These are phyloP conservation scores for Akanthomyces uredinophilus DNA, from an alignment of 2,329 filamentous ascomycete genomes.

Conservation along the genomic window DNA sequence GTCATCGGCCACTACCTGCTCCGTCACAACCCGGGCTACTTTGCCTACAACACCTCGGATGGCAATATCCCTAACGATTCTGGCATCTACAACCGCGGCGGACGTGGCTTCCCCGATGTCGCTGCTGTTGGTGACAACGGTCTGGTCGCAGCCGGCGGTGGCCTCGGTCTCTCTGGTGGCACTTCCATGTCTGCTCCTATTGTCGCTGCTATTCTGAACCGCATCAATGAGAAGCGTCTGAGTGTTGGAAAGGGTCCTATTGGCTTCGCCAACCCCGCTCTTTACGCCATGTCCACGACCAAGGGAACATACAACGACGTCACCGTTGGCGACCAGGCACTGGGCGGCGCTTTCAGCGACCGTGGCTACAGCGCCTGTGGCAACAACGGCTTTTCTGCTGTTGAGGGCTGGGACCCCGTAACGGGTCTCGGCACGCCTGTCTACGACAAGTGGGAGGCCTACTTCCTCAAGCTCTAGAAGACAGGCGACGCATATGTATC, in stretches of 20 bases:
- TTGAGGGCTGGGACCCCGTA: constrained; percentile 24
- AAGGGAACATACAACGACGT: constrained; percentile 21
- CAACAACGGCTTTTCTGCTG: constrained; percentile 23
- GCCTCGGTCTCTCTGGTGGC: constrained; percentile 40
- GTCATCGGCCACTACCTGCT: constrained; percentile 36
- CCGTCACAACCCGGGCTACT: constrained; percentile 16
- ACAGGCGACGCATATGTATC: not conserved
- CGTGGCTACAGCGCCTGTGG: constrained; percentile 20
- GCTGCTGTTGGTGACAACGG: constrained; percentile 39
- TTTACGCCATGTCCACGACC: constrained; percentile 18
- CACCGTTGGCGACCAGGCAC: constrained; percentile 20
- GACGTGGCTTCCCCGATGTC: constrained; percentile 40
- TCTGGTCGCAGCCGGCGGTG: constrained; percentile 38
- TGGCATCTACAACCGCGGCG: constrained; percentile 38
- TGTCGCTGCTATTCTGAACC: constrained; percentile 18
- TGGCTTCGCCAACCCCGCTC: constrained; percentile 32
- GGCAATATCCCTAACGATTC: constrained; percentile 30
- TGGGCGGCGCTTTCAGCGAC: constrained; percentile 2
- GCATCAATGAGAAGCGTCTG: constrained; percentile 33
- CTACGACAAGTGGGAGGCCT: constrained; percentile 9
- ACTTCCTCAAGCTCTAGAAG: constrained; percentile 5
- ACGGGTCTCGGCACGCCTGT: constrained; percentile 22
- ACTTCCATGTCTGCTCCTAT: constrained; percentile 33
- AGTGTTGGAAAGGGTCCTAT: constrained; percentile 29
- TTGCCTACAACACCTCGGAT: constrained; percentile 30